phyloP scores from a whole-genome alignment of 345 rosid genomes.

The Citrus maxima region DNA sequence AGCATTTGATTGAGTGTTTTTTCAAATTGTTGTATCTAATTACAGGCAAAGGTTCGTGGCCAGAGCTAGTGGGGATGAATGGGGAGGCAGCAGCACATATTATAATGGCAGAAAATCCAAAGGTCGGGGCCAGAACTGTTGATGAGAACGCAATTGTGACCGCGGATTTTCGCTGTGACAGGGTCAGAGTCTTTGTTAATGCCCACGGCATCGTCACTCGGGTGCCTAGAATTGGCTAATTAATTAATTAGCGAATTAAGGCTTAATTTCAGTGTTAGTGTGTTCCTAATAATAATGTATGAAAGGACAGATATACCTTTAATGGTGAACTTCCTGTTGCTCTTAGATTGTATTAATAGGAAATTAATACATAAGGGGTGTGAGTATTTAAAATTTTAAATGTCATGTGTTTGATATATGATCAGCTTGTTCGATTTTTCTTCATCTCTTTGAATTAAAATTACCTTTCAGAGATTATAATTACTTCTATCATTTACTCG shows the following conservation, averaged over 20 bases:
- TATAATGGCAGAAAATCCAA: constrained; percentile 7
- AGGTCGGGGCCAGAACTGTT: neutral
- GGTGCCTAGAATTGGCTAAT: neutral
- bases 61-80: constrained; percentile 9
- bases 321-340: neutral
- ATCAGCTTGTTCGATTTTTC: too few species aligned
- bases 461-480: too few species aligned
- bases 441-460: too few species aligned
- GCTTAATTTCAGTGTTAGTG: neutral
- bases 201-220: neutral
- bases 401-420: neutral
- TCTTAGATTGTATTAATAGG: neutral
- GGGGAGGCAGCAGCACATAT: constrained; percentile 3
- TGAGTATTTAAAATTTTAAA: neutral
- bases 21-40: too few species aligned
- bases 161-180: constrained; percentile 7
- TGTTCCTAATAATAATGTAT: too few species aligned
- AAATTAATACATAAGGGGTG: neutral
- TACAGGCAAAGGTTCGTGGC: constrained; percentile 24
- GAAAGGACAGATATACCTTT: neutral
- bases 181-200: constrained; percentile 17
- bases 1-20: too few species aligned
- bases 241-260: neutral
- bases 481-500: too few species aligned
- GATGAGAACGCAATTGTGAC: neutral